phyloP scores from a whole-genome alignment of 805 yeast species.

The Blastobotrys parvus region DNA sequence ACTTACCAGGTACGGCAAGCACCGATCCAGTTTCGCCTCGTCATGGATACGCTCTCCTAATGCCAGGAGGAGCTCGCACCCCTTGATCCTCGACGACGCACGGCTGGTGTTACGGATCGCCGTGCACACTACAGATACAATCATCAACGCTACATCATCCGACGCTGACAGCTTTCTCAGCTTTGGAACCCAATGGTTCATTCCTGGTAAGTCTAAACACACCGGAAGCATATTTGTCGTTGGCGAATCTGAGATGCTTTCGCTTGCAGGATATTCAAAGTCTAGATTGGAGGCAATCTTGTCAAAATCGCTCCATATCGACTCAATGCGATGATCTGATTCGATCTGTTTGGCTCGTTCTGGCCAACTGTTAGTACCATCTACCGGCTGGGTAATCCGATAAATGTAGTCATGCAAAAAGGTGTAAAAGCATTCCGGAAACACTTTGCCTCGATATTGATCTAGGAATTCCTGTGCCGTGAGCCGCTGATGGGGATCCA shows the following conservation, averaged over 20 bases:
- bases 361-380: constrained; percentile 15
- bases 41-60: constrained; percentile 71
- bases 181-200: constrained; percentile 13
- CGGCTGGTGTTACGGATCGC: constrained; percentile 52
- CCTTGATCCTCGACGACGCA: constrained; percentile 53
- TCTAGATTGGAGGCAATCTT: constrained; percentile 30
- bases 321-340: constrained; percentile 50
- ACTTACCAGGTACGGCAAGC: constrained; percentile 71
- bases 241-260: background rate
- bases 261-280: constrained; percentile 1
- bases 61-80: constrained; percentile 68
- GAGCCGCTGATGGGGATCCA: constrained; percentile 54
- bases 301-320: constrained; percentile 52
- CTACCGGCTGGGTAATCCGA: constrained; percentile 26
- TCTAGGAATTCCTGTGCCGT: constrained; percentile 46
- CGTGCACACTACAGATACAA: constrained; percentile 51
- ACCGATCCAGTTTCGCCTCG: constrained; percentile 76
- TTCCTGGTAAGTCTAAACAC: constrained; percentile 13
- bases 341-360: constrained; percentile 26
- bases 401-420: constrained; percentile 64
- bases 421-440: constrained; percentile 59
- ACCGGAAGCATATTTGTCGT: constrained; percentile 9
- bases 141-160: constrained; percentile 46
- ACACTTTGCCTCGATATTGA: constrained; percentile 41
- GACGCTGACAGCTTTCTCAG: constrained; percentile 15